Evolutionary conservation across 2,329 filamentous ascomycete species (phyloP).

Genomic region (Microdochium bolleyi): DNA sequence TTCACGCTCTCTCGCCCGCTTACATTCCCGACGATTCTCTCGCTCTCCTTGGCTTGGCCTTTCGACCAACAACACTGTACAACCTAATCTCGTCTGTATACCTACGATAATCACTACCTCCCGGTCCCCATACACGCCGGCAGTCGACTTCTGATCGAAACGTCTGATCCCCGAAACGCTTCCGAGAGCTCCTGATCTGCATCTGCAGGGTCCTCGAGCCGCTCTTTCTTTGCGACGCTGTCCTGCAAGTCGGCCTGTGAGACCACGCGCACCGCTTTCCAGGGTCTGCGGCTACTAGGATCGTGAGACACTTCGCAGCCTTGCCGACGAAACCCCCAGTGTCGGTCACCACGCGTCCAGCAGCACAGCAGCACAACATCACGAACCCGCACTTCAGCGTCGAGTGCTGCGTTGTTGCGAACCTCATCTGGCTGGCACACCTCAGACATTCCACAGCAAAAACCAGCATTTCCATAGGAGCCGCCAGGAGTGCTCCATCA

Average conservation of each 20-base stretch:
- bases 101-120: background rate
- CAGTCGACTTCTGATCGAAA: background rate
- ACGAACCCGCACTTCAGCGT: background rate
- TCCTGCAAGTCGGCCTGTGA: background rate
- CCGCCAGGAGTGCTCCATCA: background rate
- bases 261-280: conserved; percentile 1
- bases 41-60: background rate
- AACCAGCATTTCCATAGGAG: background rate
- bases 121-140: background rate
- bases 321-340: conserved; percentile 5
- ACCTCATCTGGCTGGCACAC: background rate
- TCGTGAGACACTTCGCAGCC: conserved; percentile 18
- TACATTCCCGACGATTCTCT: background rate
- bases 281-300: conserved; percentile 8
- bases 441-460: background rate
- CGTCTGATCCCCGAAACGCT: background rate
- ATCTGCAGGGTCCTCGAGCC: background rate
- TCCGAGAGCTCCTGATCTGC: background rate
- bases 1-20: background rate
- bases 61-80: background rate
- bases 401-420: background rate
- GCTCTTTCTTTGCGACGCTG: background rate
- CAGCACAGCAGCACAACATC: background rate
- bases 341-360: conserved; percentile 4
- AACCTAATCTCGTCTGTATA: background rate